Base-by-base conservation (phyloP, 805 yeast genomes). In the Kluyveromyces siamensis region DNA sequence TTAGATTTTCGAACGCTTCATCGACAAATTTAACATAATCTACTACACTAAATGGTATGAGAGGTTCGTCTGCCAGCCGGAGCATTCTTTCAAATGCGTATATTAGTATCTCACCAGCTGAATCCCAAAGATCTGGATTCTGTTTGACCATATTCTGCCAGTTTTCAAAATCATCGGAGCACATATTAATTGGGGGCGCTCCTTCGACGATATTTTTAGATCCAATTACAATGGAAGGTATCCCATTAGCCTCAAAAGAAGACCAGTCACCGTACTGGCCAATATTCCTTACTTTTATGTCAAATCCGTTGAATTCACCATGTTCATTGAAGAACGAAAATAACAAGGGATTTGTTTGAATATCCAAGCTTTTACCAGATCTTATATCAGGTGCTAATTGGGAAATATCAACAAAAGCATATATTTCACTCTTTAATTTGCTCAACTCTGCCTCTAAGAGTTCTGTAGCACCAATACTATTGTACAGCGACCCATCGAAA, bases 391-490 rank as follows among this genome's bases (percentile, higher is more conserved):
- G 48, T 13, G 60, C 60, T 14, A 66, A 27, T 39, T 66, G 67
- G 41, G 82, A 77, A 35, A 90, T 70, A 58, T 90, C 96, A 50
- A 90, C 74, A 55, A 85, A 84, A 0, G 87, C 73, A 57, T 77
- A 81, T 0, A 84, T 83, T 53, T 83, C 83, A 43, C 77, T 73
- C 47, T 72, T 69, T 27, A 88, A 67, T 38, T 72, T 74, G 21
- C 75, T 74, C n/a, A 69, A 62, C 49, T 75, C 74, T 37, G 72
- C 68, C 55, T 84, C 86, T 7, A 83, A 72, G 75, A 90, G 81
- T 58, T 84, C 91, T 0, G 89, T 74, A n/a, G 87, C 74, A 0
- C 98, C 98, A 0, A 93, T 96, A 55, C 74, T 69, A 61, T 89
- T 89, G 58, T 84, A 88, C 52, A 82, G 80, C 0, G 84, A 70